Percentiles rank a stretch among this genome's conserved stretches.
phyloP scores from a whole-genome alignment of 2,329 filamentous ascomycete genomes.

The Sarocladium kiliense region DNA sequence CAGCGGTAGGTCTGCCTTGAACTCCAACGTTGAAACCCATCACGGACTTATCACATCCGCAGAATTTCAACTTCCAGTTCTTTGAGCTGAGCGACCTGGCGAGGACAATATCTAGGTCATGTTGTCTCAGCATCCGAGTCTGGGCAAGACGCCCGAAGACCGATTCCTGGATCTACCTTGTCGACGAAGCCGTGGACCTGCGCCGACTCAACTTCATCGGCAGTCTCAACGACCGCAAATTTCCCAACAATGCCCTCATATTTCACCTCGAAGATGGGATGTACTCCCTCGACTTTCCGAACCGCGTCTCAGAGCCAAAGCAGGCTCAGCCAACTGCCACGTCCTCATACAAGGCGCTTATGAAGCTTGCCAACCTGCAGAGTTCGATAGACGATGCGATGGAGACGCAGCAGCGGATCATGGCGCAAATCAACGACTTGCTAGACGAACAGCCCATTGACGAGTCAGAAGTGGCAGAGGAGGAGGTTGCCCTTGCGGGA shows the following conservation, averaged over 20 bases:
- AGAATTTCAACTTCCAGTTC: conserved; percentile 83
- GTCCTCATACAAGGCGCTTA: conserved; percentile 81
- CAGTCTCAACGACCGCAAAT: conserved; percentile 61
- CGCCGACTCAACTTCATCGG: conserved; percentile 74
- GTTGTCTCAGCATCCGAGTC: conserved; percentile 62
- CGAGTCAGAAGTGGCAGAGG: conserved; percentile 41
- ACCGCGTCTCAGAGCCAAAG: conserved; percentile 43
- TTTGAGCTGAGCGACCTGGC: conserved; percentile 68
- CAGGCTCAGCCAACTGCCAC: conserved; percentile 49
- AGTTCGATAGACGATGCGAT: conserved; percentile 88
- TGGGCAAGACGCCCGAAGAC: conserved; percentile 60
- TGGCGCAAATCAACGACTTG: conserved; percentile 68
- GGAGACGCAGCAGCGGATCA: conserved; percentile 66
- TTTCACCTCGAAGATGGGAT: conserved; percentile 84
- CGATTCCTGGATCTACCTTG: conserved; percentile 53
- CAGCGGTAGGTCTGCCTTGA: conserved; percentile 48
- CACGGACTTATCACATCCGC: not conserved
- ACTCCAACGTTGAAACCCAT: not conserved
- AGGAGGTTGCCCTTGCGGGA: conserved; percentile 41
- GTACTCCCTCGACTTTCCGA: conserved; percentile 71
- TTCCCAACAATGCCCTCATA: conserved; percentile 77
- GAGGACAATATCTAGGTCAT: conserved; percentile 59
- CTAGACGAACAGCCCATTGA: conserved; percentile 37
- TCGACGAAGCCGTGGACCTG: conserved; percentile 69
- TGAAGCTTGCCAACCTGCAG: conserved; percentile 83